Evolutionary conservation across 2,329 filamentous ascomycete species (phyloP).

Genomic region (Penicillium sp.): DNA sequence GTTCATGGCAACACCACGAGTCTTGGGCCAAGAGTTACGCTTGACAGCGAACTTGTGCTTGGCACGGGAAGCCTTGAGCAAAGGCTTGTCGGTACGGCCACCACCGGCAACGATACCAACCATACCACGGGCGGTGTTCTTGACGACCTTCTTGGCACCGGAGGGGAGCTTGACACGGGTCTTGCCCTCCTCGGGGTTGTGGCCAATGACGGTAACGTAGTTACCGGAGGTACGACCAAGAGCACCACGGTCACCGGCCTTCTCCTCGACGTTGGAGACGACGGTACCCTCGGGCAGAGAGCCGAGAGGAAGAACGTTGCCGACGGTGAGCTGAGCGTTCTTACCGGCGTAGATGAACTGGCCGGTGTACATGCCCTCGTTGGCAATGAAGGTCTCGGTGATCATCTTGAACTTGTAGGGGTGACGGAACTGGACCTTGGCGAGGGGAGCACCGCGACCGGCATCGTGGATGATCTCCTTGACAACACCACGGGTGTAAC

Average conservation of each 20-base stretch:
- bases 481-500: slow-evolving; percentile 95
- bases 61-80: slow-evolving; percentile 98
- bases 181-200: slow-evolving; percentile 99
- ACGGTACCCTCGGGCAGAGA: slow-evolving; percentile 99
- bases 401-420: slow-evolving; percentile 97
- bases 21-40: slow-evolving; percentile 99
- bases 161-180: slow-evolving; percentile 99
- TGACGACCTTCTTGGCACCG: slow-evolving; percentile 98
- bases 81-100: slow-evolving; percentile 99
- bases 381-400: slow-evolving; percentile 99
- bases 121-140: slow-evolving; percentile 92
- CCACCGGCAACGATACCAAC: slow-evolving; percentile 99
- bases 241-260: slow-evolving; percentile 92
- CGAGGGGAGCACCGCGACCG: slow-evolving; percentile 96
- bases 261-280: slow-evolving; percentile 98
- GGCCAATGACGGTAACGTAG: slow-evolving; percentile 97
- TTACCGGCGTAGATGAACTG: slow-evolving; percentile 99
- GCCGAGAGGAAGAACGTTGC: slow-evolving; percentile 93
- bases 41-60: slow-evolving; percentile 99
- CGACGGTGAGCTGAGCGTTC: slow-evolving; percentile 94
- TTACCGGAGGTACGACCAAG: slow-evolving; percentile 97
- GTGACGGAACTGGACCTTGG: slow-evolving; percentile 94
- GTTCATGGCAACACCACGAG: slow-evolving; percentile 99
- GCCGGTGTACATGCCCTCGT: slow-evolving; percentile 99
- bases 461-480: slow-evolving; percentile 99